Evolutionary conservation across 768 basidiomycete species (phyloP), one percentile per base, ranked within the genome.

Genomic region (Termitomyces sp.): DNA sequence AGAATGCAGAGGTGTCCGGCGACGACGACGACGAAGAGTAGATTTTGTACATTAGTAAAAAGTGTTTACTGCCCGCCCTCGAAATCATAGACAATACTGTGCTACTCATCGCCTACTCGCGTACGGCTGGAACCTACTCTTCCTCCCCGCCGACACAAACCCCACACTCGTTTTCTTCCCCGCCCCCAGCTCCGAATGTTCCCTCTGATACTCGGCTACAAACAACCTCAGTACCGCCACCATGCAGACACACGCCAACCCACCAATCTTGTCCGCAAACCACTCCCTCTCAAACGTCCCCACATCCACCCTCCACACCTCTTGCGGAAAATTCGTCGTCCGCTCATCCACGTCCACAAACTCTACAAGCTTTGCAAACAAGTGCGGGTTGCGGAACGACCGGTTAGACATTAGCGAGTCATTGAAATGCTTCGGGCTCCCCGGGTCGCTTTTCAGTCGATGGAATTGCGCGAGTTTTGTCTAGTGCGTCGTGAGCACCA

Each of bases 1-100:
- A 97, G 77, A 99, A 99, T 72, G 92, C 88, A 5, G 96, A 99
- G 71, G 93, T 98, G 0, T 94, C 93, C 14, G 96, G 96, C 57
- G 94, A 98, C 72, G 94, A 96, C 66, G 88, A 90, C 51, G 94
- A 91, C 1, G 90, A 92, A 6, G 89, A 84, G 29, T 36, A 59
- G 40, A 25, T 37, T 7, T 25, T 25, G 25, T 25, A 25, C 25
- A 25, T 25, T 25, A 25, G 25, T 25, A 25, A 25, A 25, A 25
- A 25, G 25, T 25, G 25, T 25, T 25, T 25, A 25, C 25, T 25
- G 25, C 25, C 25, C 25, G 1, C 25, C 1, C 25, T 25, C 25
- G 20, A 20, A 25, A 25, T 25, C 1, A 1, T 25, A 25, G 25
- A 25, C 25, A 25, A 1, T 25, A 25, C 25, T 25, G 25, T 25